Evolutionary conservation across 2,329 filamentous ascomycete species (phyloP), one percentile per base, ranked within the genome.

Genomic region (Curvularia lunata): DNA sequence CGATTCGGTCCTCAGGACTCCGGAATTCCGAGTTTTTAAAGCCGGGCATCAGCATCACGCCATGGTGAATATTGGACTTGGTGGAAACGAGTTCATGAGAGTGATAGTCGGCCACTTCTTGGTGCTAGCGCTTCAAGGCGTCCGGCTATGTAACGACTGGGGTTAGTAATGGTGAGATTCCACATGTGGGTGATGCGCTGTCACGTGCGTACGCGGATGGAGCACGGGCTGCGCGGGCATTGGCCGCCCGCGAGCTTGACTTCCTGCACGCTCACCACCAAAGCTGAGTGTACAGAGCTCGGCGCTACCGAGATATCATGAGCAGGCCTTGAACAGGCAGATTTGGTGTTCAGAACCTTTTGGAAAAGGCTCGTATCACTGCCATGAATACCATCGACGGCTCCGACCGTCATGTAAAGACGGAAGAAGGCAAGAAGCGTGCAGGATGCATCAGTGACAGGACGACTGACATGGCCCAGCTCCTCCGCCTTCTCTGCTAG

Each of bases 401-500:
- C 47, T 82, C 82, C 34, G 77, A 80, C 56, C 81, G 81, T 68
- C 77, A 79, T 54, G 64, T 74, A 54, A 74, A 73, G 56, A 68
- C 67, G 34, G 74, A 75, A 47, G 74, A 76, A 56, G 71, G 75
- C 75, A 70, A 47, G 47, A 40, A 23, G 52, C 7, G 10, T 37
- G 6, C 12, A 30, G 12, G 16, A 18, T 13, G 37, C n/a, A 30
- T 30, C 19, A 18, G 41, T 9, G n/a, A 25, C 18, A 8, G 23
- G 18, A 18, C 27, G 41, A 49, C 63, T 66, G 25, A 64, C 47
- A 21, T 10, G 8, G 51, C 62, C 42, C 62, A 84, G 85, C 83
- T 56, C 82, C 84, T 38, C 80, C 85, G 10, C 91, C 95, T 0
- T 96, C 94, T 13, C 88, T 99, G 34, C 87, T 97, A 51, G 90